phyloP scores from a whole-genome alignment of 805 yeast species.

The Ogataea thermomethanolica region DNA sequence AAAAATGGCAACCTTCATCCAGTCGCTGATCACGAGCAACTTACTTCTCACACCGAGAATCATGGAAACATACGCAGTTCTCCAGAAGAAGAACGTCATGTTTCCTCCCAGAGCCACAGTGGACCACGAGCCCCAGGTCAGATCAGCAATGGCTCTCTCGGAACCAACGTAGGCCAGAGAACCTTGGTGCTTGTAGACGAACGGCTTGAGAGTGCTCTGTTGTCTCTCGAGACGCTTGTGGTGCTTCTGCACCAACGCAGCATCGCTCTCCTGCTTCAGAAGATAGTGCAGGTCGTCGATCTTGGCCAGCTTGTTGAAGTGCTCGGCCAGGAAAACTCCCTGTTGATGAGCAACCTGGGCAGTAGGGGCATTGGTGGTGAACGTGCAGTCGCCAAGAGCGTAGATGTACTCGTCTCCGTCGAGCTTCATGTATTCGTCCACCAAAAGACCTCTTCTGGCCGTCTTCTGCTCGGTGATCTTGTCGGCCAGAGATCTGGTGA shows the following conservation, averaged over 20 bases:
- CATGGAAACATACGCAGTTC: constrained; percentile 90
- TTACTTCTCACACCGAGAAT: constrained; percentile 84
- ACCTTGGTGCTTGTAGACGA: constrained; percentile 83
- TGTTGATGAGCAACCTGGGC: constrained; percentile 97
- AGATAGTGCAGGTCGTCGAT: constrained; percentile 54
- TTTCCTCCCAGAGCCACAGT: constrained; percentile 79
- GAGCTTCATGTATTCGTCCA: constrained; percentile 75
- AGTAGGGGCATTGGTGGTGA: constrained; percentile 87
- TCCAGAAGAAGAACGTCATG: constrained; percentile 88
- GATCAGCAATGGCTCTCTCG: constrained; percentile 90
- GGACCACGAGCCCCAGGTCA: constrained; percentile 75
- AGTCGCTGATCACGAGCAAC: constrained; percentile 77
- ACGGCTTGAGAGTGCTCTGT: constrained; percentile 48
- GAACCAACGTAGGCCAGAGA: constrained; percentile 89
- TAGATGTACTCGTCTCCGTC: constrained; percentile 75
- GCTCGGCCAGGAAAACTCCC: constrained; percentile 73
- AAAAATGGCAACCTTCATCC: constrained; percentile 80
- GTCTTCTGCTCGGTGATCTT: constrained; percentile 71
- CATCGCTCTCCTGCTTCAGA: constrained; percentile 37
- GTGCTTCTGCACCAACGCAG: constrained; percentile 42
- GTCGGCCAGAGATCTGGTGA: constrained; percentile 61
- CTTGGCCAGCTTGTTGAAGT: constrained; percentile 61
- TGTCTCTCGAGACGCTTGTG: constrained; percentile 41
- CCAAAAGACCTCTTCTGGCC: constrained; percentile 84
- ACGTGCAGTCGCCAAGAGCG: constrained; percentile 92